Base-by-base conservation (phyloP, 2,329 filamentous ascomycete genomes). In the Helicocarpus griseus region DNA sequence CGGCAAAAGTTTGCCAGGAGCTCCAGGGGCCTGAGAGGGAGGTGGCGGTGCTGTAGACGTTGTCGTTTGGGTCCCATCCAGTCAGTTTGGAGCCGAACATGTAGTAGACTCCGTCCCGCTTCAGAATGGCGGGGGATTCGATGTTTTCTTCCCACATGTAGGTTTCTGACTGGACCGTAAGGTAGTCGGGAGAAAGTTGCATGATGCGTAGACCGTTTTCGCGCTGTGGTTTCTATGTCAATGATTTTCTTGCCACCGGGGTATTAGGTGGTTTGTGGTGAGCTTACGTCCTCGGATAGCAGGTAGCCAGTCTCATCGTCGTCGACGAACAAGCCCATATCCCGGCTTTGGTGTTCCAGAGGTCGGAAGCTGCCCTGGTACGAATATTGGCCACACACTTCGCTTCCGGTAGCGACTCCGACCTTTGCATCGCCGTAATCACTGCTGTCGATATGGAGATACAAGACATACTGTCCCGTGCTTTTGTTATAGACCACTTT, bases 401-500 rank as follows among this genome's bases (percentile, higher is more conserved):
- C 72, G 54, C 74, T 69, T 0, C 77, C 75, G 0, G 76, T 81
- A 0, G 83, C 83, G 5, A 86, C 79, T 0, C 82, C 83, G 1
- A 82, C 79, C 51, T 77, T 79, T 0, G 83, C 83, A 33, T 85
- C 82, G 1, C 72, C 73, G 57, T 86, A 86, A 60, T 73, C 74
- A 28, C 70, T 70, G 51, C 69, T 75, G 60, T 87, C 83, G 46
- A 85, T 83, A 60, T 86, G 83, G 71, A 86, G 73, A 71, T 80
- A 86, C 63, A 86, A 68, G n/a, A 86, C 82, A 63, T 82, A 87
- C 56, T 81, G 79, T 5, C 64, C 59, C 0, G 82, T 85, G n/a
- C 69, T 67, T 13, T 80, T 77, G 56, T 86, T 86, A 68, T 79
- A 85, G 4, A 86, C 76, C 3, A 86, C 76, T 65, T 86, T 86